Evolutionary conservation across 1,284 basidiomycete genomes (phyloP).

Genomic region (Irpex rosettiformis): DNA sequence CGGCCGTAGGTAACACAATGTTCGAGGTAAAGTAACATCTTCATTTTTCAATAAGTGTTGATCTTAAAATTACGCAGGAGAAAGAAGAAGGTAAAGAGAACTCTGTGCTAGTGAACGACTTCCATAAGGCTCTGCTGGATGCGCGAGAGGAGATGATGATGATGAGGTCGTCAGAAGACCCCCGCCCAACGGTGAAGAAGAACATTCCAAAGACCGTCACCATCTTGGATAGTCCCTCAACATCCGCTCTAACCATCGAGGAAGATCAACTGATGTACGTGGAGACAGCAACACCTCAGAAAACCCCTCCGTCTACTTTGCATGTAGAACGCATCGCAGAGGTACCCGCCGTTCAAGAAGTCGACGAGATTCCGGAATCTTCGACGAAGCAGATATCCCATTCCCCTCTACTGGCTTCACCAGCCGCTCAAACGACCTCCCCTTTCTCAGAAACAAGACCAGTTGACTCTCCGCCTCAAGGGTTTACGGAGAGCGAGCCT

Average conservation of each 20-base stretch:
- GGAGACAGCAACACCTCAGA: background rate
- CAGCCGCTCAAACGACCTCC: background rate
- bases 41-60: constrained; percentile 1
- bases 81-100: constrained; percentile 37
- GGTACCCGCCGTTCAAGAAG: background rate
- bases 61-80: constrained; percentile 28
- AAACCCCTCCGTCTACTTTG: background rate
- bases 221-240: constrained; percentile 18
- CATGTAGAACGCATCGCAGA: background rate
- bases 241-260: background rate
- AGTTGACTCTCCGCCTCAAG: background rate
- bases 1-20: constrained; percentile 33
- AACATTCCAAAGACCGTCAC: constrained; percentile 19
- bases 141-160: constrained; percentile 21
- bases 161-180: constrained; percentile 1
- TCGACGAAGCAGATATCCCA: background rate
- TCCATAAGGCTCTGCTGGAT: constrained; percentile 47
- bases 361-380: background rate
- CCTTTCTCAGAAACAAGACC: background rate
- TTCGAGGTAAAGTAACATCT: constrained; percentile 44
- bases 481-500: constrained; percentile 12
- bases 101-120: constrained; percentile 40
- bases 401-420: too few relatives aligned
- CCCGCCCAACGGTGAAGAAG: constrained; percentile 8
- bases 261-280: background rate